Percentiles rank a stretch among this genome's conserved stretches.
Conservation (phyloP, 768 basidiomycete species). For the Kondoa subrosea region DNA sequence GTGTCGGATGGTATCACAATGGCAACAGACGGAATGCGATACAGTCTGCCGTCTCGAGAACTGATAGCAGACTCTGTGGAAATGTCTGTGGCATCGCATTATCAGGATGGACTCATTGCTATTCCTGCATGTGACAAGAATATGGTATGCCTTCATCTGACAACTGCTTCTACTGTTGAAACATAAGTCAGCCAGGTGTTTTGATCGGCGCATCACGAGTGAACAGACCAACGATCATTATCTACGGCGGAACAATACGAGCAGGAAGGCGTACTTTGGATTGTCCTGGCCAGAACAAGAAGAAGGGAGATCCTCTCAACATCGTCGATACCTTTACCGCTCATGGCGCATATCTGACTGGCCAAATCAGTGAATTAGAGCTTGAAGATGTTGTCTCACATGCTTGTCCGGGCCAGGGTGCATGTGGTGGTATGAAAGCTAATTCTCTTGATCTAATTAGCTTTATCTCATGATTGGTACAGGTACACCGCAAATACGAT, state of each 20-base stretch:
- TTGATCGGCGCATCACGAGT: slow-evolving; percentile 70
- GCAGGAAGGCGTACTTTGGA: slow-evolving; percentile 55
- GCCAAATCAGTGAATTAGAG: slow-evolving; percentile 62
- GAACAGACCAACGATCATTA: slow-evolving; percentile 71
- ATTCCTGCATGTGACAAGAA: slow-evolving; percentile 67
- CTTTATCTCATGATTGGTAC: slow-evolving; percentile 13
- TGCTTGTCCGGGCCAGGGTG: slow-evolving; percentile 72
- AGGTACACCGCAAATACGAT: slow-evolving; percentile 58
- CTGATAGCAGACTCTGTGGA: slow-evolving; percentile 80
- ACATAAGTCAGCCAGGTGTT: slow-evolving; percentile 50
- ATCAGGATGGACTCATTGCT: slow-evolving; percentile 6
- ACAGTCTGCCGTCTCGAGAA: slow-evolving; percentile 66
- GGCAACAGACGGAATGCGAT: slow-evolving; percentile 57
- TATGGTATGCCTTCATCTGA: neutral
- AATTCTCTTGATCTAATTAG: slow-evolving; percentile 32
- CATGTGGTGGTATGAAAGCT: slow-evolving; percentile 36
- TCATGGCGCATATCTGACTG: slow-evolving; percentile 48
- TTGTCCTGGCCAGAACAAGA: slow-evolving; percentile 58
- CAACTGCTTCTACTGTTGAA: neutral
- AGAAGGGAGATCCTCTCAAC: slow-evolving; percentile 66
- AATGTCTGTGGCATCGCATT: slow-evolving; percentile 39
- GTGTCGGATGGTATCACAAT: slow-evolving; percentile 69
- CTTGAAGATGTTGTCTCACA: slow-evolving; percentile 68
- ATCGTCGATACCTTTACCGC: slow-evolving; percentile 70
- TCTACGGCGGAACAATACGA: slow-evolving; percentile 71